Conservation (phyloP, 192 early-diverging fungal genomes). For the Dissophora ornata region DNA sequence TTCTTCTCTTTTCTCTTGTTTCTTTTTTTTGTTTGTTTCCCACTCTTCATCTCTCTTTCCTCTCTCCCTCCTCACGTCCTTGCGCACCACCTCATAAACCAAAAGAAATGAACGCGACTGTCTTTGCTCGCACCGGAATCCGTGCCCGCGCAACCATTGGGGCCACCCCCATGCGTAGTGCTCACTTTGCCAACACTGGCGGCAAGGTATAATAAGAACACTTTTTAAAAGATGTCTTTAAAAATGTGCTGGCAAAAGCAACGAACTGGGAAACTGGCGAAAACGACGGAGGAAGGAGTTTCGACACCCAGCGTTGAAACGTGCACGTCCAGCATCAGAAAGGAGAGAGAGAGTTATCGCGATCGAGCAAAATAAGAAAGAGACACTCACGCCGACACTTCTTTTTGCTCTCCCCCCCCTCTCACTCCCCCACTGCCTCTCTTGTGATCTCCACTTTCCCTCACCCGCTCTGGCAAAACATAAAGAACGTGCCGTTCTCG, state of each 20-base stretch:
- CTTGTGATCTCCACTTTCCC: not conserved
- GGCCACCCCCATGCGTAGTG: slow-evolving; percentile 48
- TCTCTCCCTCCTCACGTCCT: too few species aligned
- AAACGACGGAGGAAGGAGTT: too few species aligned
- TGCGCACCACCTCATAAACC: too few species aligned
- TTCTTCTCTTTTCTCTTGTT: not conserved
- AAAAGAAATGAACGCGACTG: not conserved
- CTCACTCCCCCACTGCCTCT: not conserved
- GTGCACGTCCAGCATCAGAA: too few species aligned
- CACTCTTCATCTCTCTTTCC: too few species aligned
- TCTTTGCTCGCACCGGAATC: slow-evolving; percentile 54
- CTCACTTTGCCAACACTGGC: slow-evolving; percentile 55
- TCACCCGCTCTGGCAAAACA: slow-evolving; percentile 28
- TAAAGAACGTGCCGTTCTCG: slow-evolving; percentile 63
- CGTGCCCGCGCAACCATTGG: slow-evolving; percentile 48
- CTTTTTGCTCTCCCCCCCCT: not conserved
- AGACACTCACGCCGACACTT: not conserved
- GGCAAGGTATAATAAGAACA: slow-evolving; percentile 40
- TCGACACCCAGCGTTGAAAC: too few species aligned
- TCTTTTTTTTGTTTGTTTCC: not conserved
- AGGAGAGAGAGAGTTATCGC: too few species aligned
- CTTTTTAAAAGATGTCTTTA: too few species aligned
- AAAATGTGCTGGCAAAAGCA: too few species aligned
- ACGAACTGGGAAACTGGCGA: too few species aligned
- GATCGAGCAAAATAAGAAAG: too few species aligned